Evolutionary conservation across 1,139 yeast species (phyloP), one percentile per base, ranked within the genome.

Genomic region (Lodderomyces orthopsilosis): DNA sequence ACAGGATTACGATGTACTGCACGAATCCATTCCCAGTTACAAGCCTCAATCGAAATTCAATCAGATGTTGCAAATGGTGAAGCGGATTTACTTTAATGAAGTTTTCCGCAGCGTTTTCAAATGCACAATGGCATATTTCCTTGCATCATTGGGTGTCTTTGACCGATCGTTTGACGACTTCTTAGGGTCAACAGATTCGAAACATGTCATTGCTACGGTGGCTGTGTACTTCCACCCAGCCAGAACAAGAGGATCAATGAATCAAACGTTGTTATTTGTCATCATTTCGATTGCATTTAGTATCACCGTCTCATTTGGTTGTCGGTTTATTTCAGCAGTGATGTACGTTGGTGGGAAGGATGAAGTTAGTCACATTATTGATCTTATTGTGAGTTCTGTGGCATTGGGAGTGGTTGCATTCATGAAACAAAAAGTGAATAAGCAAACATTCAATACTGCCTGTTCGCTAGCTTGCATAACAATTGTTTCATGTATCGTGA

Each of bases 181-280:
- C 1, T 60, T 86, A 41, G 95, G 95, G 0, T 59, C 68, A 34
- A 75, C 88, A 14, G 93, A 85, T 60, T 81, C 85, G 21, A 88
- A 87, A 58, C 96, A 88, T 63, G 76, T 86, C 54, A 81, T 85
- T 6, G 89, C 95, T 19, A 88, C 95, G 0, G 85, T 84, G 14
- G 86, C 88, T 1, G 94, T 87, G 2, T 88, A 88, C 60, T 87
- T 88, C 66, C 94, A 87, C 55, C 93, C 95, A 0, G 78, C 91
- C 2, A 63, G 95, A 42, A 76, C 94, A 1, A 77, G 79, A 45
- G 96, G 96, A 0, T 79, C 88, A 19, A 87, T 87, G 94, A 77
- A 81, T 46, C 90, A 87, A 57, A 81, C 90, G 8, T 61, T 85
- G 18, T 56, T 79, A 37, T 88, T 79, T 63, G 93, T 83, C 10